A percentile compares a stretch with the other conserved stretches of the same genome.
These are phyloP conservation scores for Colletotrichum noveboracense DNA, from an alignment of 2,329 filamentous ascomycete genomes.

Conservation along the genomic window DNA sequence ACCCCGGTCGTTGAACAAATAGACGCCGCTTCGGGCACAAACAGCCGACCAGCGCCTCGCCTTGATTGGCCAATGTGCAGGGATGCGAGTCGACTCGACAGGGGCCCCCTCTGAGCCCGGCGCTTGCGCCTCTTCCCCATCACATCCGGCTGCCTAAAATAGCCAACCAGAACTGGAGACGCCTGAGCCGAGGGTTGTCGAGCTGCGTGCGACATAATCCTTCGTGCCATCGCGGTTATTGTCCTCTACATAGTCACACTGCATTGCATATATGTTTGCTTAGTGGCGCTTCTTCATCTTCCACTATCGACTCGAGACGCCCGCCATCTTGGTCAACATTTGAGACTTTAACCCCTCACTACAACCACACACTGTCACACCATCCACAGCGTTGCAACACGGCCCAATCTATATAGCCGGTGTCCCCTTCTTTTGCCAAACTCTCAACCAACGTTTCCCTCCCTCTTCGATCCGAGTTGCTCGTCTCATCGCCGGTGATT, in stretches of 20 bases:
- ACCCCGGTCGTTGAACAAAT: conserved; percentile 9
- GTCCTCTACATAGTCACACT: conserved; percentile 22
- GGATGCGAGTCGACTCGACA: conserved; percentile 12
- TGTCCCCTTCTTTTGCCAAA: background rate
- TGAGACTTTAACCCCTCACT: background rate
- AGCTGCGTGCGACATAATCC: conserved; percentile 17
- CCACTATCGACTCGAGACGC: background rate
- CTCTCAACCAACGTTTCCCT: background rate
- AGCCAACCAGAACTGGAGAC: conserved; percentile 36
- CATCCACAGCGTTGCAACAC: background rate
- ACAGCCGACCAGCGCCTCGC: conserved; percentile 19
- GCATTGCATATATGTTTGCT: conserved; percentile 22
- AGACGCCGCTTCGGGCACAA: conserved; percentile 20
- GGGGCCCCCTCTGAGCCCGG: conserved; percentile 29
- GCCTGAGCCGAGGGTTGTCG: conserved; percentile 26
- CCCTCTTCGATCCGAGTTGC: background rate
- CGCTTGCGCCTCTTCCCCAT: conserved; percentile 41
- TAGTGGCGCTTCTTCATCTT: conserved; percentile 9
- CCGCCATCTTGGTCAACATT: background rate
- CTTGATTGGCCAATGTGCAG: conserved; percentile 28
- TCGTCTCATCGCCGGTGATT: conserved; percentile 1
- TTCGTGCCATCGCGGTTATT: conserved; percentile 24
- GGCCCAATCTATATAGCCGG: conserved; percentile 21
- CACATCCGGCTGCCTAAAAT: conserved; percentile 36
- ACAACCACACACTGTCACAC: background rate